Percentiles rank a stretch among this genome's conserved stretches.
Evolutionary conservation across 768 basidiomycete species (phyloP).

Genomic region (Lentinula detonsa): DNA sequence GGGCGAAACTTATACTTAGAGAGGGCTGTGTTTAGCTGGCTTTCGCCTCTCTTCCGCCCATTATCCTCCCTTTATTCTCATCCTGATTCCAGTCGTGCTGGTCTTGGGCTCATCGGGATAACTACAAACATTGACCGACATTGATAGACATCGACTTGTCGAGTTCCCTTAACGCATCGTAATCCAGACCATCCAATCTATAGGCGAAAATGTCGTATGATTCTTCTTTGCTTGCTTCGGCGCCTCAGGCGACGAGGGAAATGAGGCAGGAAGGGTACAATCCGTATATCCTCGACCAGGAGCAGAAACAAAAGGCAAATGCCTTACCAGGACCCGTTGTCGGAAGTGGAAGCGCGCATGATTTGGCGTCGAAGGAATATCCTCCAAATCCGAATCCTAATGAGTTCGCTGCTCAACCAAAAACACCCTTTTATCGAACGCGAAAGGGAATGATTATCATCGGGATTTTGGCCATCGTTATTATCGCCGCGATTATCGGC

Average conservation of each 20-base stretch:
- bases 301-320: slow-evolving; percentile 8
- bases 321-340: slow-evolving; percentile 2
- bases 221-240: slow-evolving; percentile 29
- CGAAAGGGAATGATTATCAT: slow-evolving; percentile 39
- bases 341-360: background rate
- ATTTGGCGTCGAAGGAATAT: background rate
- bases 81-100: background rate
- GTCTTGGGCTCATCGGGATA: background rate
- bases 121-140: background rate
- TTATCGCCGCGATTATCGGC: slow-evolving; percentile 48
- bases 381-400: background rate
- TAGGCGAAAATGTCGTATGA: slow-evolving; percentile 22
- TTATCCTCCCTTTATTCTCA: background rate
- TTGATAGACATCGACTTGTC: background rate
- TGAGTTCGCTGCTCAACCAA: slow-evolving; percentile 24
- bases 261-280: slow-evolving; percentile 42
- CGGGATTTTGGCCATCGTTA: slow-evolving; percentile 27
- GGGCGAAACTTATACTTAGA: background rate
- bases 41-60: background rate
- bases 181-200: background rate
- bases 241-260: slow-evolving; percentile 34
- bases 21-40: background rate
- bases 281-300: slow-evolving; percentile 24
- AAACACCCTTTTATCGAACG: slow-evolving; percentile 35
- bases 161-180: background rate